Evolutionary conservation across 2,329 filamentous ascomycete genomes (phyloP).

Genomic region (Delphinella strobiligena): DNA sequence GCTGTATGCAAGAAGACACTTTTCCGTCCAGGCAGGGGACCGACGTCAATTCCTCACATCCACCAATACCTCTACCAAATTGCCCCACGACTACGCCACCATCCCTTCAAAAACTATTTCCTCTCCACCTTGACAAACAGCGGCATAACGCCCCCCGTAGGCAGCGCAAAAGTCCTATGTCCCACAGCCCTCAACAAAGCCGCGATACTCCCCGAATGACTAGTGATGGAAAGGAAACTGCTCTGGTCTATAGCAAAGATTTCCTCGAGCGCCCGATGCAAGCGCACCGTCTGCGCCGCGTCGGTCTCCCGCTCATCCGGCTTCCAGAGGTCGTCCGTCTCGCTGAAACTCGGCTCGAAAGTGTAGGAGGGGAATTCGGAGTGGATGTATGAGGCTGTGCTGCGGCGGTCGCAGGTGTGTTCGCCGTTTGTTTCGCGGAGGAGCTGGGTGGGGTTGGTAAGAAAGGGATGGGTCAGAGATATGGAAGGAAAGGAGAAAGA

Average conservation of each 20-base stretch:
- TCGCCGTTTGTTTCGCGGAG: conserved; percentile 55
- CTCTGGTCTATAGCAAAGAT: conserved; percentile 38
- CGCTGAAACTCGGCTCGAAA: conserved; percentile 51
- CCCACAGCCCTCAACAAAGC: conserved; percentile 36
- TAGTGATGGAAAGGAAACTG: conserved; percentile 42
- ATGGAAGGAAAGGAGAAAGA: neutral
- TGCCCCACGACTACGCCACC: neutral
- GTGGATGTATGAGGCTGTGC: conserved; percentile 41
- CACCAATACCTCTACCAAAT: neutral
- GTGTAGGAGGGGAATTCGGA: conserved; percentile 39
- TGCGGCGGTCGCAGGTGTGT: conserved; percentile 56
- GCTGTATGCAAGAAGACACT: no score
- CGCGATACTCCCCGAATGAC: conserved; percentile 47
- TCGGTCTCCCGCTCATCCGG: conserved; percentile 36
- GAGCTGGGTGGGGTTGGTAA: conserved; percentile 16
- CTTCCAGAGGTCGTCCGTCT: conserved; percentile 40
- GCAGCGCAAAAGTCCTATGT: conserved; percentile 35
- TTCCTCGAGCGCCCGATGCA: conserved; percentile 35
- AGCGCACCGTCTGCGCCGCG: conserved; percentile 29
- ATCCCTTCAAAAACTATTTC: neutral
- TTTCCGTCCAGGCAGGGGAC: no score
- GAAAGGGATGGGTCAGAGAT: conserved; percentile 16
- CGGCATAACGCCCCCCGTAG: conserved; percentile 40
- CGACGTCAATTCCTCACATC: no score
- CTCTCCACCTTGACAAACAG: conserved; percentile 33